A percentile compares a stretch with the other conserved stretches of the same genome.
These are phyloP conservation scores for Marasmius tenuissimus DNA, from an alignment of 1,284 basidiomycete genomes.

Conservation along the genomic window DNA sequence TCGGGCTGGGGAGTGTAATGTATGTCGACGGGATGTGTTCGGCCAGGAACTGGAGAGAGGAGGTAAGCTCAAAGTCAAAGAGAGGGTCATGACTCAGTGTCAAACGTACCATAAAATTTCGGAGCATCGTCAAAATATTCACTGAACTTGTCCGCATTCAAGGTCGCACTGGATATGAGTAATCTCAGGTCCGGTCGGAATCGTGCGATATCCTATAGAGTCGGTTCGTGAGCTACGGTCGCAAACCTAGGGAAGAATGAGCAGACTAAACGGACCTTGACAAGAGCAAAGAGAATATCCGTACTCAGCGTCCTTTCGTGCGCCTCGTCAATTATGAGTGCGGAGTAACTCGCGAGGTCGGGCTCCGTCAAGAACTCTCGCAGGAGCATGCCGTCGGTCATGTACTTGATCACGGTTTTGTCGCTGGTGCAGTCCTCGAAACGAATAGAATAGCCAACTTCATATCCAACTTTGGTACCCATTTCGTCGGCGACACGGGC, in stretches of 20 bases:
- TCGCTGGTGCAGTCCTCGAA: constrained; percentile 99
- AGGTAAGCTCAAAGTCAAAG: not conserved
- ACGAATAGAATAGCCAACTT: constrained; percentile 98
- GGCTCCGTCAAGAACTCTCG: constrained; percentile 96
- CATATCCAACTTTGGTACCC: constrained; percentile 94
- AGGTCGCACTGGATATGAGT: constrained; percentile 93
- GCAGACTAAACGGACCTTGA: constrained; percentile 73
- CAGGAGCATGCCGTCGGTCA: constrained; percentile 98
- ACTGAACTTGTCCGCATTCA: constrained; percentile 96
- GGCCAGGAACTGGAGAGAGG: constrained; percentile 79
- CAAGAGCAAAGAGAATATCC: constrained; percentile 94
- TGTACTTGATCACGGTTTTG: constrained; percentile 96
- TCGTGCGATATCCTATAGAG: constrained; percentile 86
- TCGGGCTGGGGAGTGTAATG: constrained; percentile 98
- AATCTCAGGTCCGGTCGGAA: constrained; percentile 91
- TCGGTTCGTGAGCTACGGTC: constrained; percentile 13
- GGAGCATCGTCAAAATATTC: constrained; percentile 95
- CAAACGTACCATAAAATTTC: constrained; percentile 79
- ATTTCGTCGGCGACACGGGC: constrained; percentile 99
- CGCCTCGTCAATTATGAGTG: constrained; percentile 94
- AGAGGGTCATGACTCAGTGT: not conserved
- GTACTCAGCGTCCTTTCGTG: constrained; percentile 96
- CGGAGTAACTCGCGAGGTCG: constrained; percentile 89
- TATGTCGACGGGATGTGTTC: constrained; percentile 97
- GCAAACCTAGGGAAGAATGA: constrained; percentile 19